Evolutionary conservation across 1,284 basidiomycete genomes (phyloP).

Genomic region (Leccinum subatratum): DNA sequence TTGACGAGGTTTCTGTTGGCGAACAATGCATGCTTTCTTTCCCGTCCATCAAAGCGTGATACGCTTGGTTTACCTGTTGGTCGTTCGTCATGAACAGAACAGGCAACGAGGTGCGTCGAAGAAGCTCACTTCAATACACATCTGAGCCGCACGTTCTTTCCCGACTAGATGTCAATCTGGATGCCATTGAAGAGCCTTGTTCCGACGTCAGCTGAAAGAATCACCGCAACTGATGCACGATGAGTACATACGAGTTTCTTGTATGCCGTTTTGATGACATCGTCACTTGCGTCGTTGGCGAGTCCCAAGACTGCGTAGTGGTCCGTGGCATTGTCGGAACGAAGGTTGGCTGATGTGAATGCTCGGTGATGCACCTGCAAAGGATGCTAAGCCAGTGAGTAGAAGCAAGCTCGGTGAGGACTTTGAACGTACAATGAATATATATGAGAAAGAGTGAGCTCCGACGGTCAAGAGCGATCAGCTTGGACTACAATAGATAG

Average conservation of each 20-base stretch:
- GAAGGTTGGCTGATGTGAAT: constrained; percentile 11
- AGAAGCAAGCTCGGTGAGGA: constrained; percentile 10
- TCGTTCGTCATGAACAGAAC: constrained; percentile 17
- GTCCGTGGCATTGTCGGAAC: constrained; percentile 29
- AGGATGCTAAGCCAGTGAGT: constrained; percentile 11
- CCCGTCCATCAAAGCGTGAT: constrained; percentile 67
- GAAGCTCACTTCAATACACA: constrained; percentile 29
- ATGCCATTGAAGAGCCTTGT: constrained; percentile 34
- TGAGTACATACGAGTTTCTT: constrained; percentile 30
- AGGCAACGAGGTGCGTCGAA: constrained; percentile 10
- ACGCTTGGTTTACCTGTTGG: constrained; percentile 35
- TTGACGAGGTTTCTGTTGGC: constrained; percentile 27
- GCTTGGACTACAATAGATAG: constrained; percentile 16
- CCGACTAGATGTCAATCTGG: constrained; percentile 51
- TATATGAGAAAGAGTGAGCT: constrained; percentile 28
- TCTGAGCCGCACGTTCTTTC: constrained; percentile 34
- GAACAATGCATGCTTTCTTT: constrained; percentile 52
- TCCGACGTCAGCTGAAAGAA: constrained; percentile 11
- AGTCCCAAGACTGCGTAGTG: constrained; percentile 29
- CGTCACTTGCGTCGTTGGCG: constrained; percentile 29
- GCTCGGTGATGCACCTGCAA: neutral
- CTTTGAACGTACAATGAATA: constrained; percentile 21
- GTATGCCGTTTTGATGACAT: constrained; percentile 32
- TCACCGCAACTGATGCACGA: neutral
- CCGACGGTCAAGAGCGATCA: constrained; percentile 24